Base-by-base conservation (phyloP, 208 protist species). In the Histomonas meleagridis region DNA sequence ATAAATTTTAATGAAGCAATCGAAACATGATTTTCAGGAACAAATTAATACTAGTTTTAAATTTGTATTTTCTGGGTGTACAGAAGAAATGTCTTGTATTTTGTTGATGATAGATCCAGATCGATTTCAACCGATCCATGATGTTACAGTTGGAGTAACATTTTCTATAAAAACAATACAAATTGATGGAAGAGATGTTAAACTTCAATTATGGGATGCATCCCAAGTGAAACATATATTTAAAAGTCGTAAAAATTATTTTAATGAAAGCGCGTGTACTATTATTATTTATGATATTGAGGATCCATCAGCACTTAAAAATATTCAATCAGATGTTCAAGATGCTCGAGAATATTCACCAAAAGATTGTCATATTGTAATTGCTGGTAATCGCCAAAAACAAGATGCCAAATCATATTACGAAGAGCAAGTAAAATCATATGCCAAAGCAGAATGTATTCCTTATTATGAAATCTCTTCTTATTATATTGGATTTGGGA, bases 211-310 rank as follows among this genome's bases (percentile, higher is more conserved):
- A 26, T 81, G 70, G 70, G 70, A 81, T 48, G 46, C 70, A n/a
- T 14, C 43, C 10, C n/a, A 32, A n/a, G n/a, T n/a, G n/a, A 14
- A 81, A 81, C n/a, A 81, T 48, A 81, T 49, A 9, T 81, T 81
- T 32, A 5, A 32, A n/a, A 48, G n/a, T n/a, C 32, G n/a, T 7
- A 5, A 32, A 43, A 81, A 32, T 81, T 81, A 81, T 26, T 81
- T 48, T 81, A 5, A 32, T 4, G 43, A 81, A 5, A 81, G 40
- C 35, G n/a, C 10, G 2, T 43, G 70, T 28, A 16, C 40, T 5
- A 51, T 81, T 16, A 43, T 81, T 43, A 32, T 81, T 26, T 81
- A 81, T 48, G 70, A 81, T 81, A 81, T 81, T 49, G 46, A 14
- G n/a, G 60, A 65, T 28, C 7, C 21, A 65, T 32, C 60, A 65